Evolutionary conservation across 768 basidiomycete species (phyloP).

Genomic region (Amanita polypyramis): DNA sequence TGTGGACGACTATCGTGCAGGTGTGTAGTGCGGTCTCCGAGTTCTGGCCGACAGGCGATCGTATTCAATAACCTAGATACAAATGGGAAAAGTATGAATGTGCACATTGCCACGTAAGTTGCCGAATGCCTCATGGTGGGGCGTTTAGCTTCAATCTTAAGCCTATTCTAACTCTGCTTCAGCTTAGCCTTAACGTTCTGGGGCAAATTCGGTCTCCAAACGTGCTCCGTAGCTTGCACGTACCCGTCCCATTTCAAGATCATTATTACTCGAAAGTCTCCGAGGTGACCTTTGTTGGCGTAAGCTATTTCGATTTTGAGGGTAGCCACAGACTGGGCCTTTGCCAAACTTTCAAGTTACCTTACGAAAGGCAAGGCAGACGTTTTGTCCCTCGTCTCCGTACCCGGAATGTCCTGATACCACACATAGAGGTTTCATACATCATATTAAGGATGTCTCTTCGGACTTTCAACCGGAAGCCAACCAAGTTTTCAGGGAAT

Average conservation of each 20-base stretch:
- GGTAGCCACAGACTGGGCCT: conserved; percentile 15
- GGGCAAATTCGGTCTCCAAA: conserved; percentile 22
- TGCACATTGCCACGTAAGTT: conserved; percentile 41
- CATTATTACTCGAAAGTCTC: conserved; percentile 21
- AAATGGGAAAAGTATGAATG: conserved; percentile 77
- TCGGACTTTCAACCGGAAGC: conserved; percentile 32
- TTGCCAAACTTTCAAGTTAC: conserved; percentile 40
- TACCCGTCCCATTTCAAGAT: conserved; percentile 20
- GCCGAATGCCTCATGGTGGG: background rate
- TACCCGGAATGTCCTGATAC: background rate
- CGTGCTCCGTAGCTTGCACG: conserved; percentile 24
- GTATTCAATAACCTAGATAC: conserved; percentile 27
- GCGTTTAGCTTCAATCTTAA: background rate
- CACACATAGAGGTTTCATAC: conserved; percentile 47
- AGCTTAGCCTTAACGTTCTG: conserved; percentile 9
- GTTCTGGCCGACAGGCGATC: background rate
- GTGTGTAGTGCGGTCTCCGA: conserved; percentile 26
- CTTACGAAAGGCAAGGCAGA: conserved; percentile 29
- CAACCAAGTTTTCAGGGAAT: conserved; percentile 48
- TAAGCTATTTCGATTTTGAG: conserved; percentile 13
- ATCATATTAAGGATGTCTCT: conserved; percentile 39
- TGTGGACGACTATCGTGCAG: conserved; percentile 72
- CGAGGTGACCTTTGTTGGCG: conserved; percentile 15
- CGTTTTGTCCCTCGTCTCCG: background rate
- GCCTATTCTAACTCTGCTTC: background rate